These are phyloP conservation scores for Cudoniella acicularis DNA, from an alignment of 495 filamentous ascomycete species.

Conservation along the genomic window DNA sequence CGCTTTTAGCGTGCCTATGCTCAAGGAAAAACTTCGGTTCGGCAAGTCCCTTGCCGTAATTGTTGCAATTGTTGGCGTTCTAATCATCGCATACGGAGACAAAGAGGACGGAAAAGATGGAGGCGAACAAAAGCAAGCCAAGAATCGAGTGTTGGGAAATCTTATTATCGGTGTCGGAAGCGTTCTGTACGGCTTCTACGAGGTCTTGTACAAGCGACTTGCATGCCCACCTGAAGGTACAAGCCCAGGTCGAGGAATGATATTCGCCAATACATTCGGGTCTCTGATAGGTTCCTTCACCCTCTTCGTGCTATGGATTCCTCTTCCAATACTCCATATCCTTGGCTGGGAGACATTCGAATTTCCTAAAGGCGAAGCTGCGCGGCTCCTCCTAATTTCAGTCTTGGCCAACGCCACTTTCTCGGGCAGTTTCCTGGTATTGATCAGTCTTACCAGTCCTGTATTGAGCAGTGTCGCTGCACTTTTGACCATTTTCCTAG, in stretches of 20 bases:
- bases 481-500: conserved; percentile 92
- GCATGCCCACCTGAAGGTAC: conserved; percentile 91
- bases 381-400: conserved; percentile 73
- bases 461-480: conserved; percentile 90
- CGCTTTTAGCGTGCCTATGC: conserved; percentile 83
- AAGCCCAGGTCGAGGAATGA: conserved; percentile 73
- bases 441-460: conserved; percentile 88
- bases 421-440: conserved; percentile 86
- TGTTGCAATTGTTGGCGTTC: conserved; percentile 82
- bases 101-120: conserved; percentile 40
- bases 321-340: conserved; percentile 77
- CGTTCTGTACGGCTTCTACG: conserved; percentile 93
- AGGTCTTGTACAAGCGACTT: conserved; percentile 89
- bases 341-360: conserved; percentile 77
- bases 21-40: conserved; percentile 74
- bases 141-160: conserved; percentile 71
- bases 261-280: conserved; percentile 91
- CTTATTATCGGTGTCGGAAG: conserved; percentile 90
- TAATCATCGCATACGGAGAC: conserved; percentile 91
- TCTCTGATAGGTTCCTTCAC: conserved; percentile 84
- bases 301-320: conserved; percentile 84
- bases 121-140: conserved; percentile 35
- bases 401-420: conserved; percentile 84
- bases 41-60: conserved; percentile 81
- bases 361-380: conserved; percentile 70